Percentiles rank a stretch among this genome's conserved stretches.
phyloP scores from a whole-genome alignment of 768 basidiomycete species.

The Podaxis sp. region DNA sequence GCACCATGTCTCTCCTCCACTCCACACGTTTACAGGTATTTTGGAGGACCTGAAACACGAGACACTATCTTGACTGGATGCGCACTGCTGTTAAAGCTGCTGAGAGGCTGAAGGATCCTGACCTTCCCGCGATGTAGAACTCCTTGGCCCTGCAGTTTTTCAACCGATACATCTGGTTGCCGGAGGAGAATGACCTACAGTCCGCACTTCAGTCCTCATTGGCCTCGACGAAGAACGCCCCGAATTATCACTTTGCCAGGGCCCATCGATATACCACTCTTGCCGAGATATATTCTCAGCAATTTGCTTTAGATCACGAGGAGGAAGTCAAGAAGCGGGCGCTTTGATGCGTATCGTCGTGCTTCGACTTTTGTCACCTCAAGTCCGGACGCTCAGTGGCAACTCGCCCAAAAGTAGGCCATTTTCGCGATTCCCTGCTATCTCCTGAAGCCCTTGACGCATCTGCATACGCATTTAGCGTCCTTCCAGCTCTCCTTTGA shows the following conservation, averaged over 20 bases:
- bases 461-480: conserved; percentile 10
- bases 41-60: neutral
- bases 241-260: neutral
- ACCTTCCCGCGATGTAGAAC: neutral
- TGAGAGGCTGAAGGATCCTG: neutral
- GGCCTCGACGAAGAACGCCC: neutral
- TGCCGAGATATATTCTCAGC: neutral
- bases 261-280: neutral
- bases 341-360: neutral
- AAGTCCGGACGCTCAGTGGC: conserved; percentile 9
- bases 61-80: neutral
- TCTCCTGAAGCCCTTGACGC: conserved; percentile 9
- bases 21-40: conserved; percentile 1
- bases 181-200: neutral
- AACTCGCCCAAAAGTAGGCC: conserved; percentile 12
- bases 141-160: neutral
- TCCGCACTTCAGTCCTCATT: neutral
- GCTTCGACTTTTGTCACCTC: neutral
- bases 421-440: conserved; percentile 7
- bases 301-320: neutral
- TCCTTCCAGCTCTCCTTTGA: conserved; percentile 16
- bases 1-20: neutral
- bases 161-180: conserved; percentile 1
- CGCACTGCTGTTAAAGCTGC: neutral
- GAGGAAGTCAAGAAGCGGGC: neutral